Evolutionary conservation across 768 basidiomycete species (phyloP), one percentile per base, ranked within the genome.

Genomic region (Tulasnella sp.): DNA sequence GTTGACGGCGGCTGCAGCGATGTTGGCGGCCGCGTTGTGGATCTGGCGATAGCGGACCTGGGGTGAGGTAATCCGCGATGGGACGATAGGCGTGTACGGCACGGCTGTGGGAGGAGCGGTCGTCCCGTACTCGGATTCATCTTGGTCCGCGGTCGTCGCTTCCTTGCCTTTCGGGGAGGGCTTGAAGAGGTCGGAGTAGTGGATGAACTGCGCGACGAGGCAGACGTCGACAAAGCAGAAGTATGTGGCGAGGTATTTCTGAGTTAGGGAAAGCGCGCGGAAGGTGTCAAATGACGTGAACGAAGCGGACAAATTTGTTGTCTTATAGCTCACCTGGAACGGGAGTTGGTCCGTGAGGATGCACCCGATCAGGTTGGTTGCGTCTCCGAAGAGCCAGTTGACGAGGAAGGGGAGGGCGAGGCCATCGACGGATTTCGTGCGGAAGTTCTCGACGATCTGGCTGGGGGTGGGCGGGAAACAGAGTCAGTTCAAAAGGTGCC

Each of bases 321-420:
- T 17, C 19, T 41, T 41, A 14, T 0, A 7, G 77, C 86, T 76
- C 79, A 93, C 94, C 81, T 98, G 96, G 80, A 99, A 98, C 26
- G 94, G 94, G 17, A 97, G 84, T 78, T 98, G 97, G 76, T 90
- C 86, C 2, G 97, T 98, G 70, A 99, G 83, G 73, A 98, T 81
- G 78, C 94, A 95, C 11, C 94, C 78, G 73, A 98, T 79, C 36
- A 98, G 85, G 80, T 98, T 98, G 22, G 95, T 94, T 29, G 91
- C 82, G 81, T 99, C 97, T 65, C 96, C 95, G 29, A 92, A 83
- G 72, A 95, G 82, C 97, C 97, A 99, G 76, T 92, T 97, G 74
- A 88, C 84, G 69, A 99, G 85, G 80, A 99, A 99, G 0, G 95
- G 94, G 19, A 98, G 83, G 1, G 97, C 91, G 66, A 99, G 88